A percentile compares a stretch with the other conserved stretches of the same genome.
Conservation (phyloP, 352 stramenopile genomes). For the Phytophthora meadii region DNA sequence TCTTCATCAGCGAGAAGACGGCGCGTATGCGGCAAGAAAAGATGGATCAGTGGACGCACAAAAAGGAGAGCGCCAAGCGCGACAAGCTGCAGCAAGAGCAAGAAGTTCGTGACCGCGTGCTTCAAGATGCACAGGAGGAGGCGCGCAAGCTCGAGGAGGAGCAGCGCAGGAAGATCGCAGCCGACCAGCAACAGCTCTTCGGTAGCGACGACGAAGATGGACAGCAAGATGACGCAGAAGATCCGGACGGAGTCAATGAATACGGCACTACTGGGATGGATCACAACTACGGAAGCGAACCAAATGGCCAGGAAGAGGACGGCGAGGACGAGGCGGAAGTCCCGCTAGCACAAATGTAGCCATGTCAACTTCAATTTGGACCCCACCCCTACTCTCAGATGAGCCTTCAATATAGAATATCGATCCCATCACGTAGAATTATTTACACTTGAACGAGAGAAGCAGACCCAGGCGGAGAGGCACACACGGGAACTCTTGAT, state of each 20-base stretch:
- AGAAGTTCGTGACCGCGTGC: constrained; percentile 38
- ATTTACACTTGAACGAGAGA: constrained; percentile 24
- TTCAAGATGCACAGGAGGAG: constrained; percentile 44
- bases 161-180: constrained; percentile 44
- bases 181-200: constrained; percentile 55
- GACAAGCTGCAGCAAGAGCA: constrained; percentile 42
- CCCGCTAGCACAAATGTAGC: constrained; percentile 20
- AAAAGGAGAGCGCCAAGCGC: constrained; percentile 38
- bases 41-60: constrained; percentile 34
- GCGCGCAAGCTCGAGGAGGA: constrained; percentile 49
- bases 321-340: constrained; percentile 28
- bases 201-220: constrained; percentile 43
- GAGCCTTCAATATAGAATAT: constrained; percentile 23
- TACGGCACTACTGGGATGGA: constrained; percentile 10
- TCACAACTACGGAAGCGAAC: background rate
- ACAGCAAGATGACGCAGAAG: constrained; percentile 27
- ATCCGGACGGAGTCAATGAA: constrained; percentile 33
- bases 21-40: constrained; percentile 47
- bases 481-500: constrained; percentile 2
- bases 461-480: constrained; percentile 21
- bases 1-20: constrained; percentile 63
- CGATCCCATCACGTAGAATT: constrained; percentile 25
- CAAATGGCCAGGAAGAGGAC: constrained; percentile 18
- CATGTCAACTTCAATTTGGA: constrained; percentile 25
- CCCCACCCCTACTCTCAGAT: too few relatives aligned